phyloP scores from a whole-genome alignment of 306 rosid genomes.

The Dryas octopetala region DNA sequence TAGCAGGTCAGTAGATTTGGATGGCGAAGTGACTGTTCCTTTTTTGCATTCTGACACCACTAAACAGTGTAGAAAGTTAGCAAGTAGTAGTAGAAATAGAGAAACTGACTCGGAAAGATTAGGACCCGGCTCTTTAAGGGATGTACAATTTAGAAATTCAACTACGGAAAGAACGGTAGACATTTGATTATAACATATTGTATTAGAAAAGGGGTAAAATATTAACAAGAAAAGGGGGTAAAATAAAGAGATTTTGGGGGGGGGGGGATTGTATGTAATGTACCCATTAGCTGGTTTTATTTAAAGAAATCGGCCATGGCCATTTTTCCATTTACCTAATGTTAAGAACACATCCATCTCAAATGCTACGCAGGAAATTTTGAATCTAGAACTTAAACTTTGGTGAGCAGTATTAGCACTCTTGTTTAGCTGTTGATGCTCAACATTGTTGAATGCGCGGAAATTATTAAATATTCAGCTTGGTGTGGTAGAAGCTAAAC shows the following conservation, averaged over 20 bases:
- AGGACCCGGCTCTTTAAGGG: conserved; percentile 47
- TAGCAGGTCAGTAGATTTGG: conserved; percentile 28
- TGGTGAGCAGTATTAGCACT: no score
- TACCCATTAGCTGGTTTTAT: conserved; percentile 23
- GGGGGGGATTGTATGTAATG: conserved; percentile 29
- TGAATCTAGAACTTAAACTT: no score
- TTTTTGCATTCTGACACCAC: conserved; percentile 55
- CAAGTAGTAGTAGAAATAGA: conserved; percentile 42
- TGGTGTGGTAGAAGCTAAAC: no score
- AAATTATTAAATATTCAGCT: no score
- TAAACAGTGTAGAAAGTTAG: conserved; percentile 52
- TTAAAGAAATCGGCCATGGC: conserved; percentile 13
- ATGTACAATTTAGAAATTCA: conserved; percentile 55
- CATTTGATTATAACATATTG: conserved; percentile 34
- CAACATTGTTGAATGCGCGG: no score
- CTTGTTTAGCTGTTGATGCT: no score
- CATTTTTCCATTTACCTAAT: conserved; percentile 23
- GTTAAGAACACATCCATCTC: no score
- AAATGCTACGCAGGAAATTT: no score
- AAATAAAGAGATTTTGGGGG: conserved; percentile 40
- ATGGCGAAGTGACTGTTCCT: conserved; percentile 31
- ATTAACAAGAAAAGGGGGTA: conserved; percentile 36
- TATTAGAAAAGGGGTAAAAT: conserved; percentile 36
- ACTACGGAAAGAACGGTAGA: conserved; percentile 43
- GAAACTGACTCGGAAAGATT: conserved; percentile 51